Base-by-base conservation (phyloP, 78 protist species). In the Planoprotostelium fungivorum region DNA sequence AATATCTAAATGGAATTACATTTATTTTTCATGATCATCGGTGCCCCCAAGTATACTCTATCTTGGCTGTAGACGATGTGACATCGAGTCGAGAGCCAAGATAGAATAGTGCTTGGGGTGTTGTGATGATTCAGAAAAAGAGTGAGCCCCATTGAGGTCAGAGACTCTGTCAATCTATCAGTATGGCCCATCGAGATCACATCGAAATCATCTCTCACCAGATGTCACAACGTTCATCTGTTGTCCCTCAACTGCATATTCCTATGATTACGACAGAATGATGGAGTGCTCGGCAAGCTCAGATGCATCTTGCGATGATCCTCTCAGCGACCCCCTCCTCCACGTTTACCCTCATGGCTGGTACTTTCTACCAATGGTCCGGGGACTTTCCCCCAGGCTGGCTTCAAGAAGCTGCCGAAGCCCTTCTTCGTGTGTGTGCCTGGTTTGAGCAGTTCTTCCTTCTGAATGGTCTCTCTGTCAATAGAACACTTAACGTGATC, bases 141-240 rank as follows among this genome's bases (percentile, higher is more conserved):
- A 51, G 73, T 51, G 73, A 51, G 73, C 73, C 73, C 73, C 73
- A 51, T 51, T 51, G 73, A 51, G 73, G 73, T 51, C 73, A 51
- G 73, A 16, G 5, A 51, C 73, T 51, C 73, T 16, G 73, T 5
- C 73, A 51, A 51, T 5, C 31, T 51, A 25, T 51, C 73, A 51
- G 16, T 5, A 51, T 51, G 73, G 73, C 16, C 16, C 73, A 25
- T 51, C 16, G 16, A 51, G 16, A 5, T 51, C 73, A 51, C 73
- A 51, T 51, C n/a, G n/a, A n/a, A n/a, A n/a, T n/a, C n/a, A n/a
- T n/a, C n/a, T n/a, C n/a, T n/a, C n/a, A n/a, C n/a, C n/a, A n/a
- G 73, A 16, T 51, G 73, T 51, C 73, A 51, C 73, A 51, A 51
- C 73, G 16, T 5, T 51, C 73, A 51, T 16, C 73, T 25, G 16